A percentile compares a stretch with the other conserved stretches of the same genome.
These are phyloP conservation scores for Neltuma alba DNA, from an alignment of 306 rosid species.

Conservation along the genomic window DNA sequence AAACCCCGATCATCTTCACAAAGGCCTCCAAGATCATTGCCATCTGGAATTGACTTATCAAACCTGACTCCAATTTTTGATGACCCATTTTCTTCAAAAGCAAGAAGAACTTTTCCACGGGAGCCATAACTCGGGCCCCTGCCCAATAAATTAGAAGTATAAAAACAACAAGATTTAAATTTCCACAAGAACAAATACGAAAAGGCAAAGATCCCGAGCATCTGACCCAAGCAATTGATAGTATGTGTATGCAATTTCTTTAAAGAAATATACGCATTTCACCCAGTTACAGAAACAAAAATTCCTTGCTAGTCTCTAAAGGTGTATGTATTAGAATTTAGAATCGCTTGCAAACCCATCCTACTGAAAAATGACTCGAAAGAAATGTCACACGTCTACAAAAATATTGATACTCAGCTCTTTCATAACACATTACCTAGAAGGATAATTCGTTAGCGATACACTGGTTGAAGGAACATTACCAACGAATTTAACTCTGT, in stretches of 20 bases:
- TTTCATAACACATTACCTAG: constrained; percentile 56
- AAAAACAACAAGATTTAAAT: constrained; percentile 20
- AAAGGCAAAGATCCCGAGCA: neutral
- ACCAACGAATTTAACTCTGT: constrained; percentile 87
- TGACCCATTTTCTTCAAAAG: constrained; percentile 85
- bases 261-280: neutral
- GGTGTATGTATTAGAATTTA: neutral
- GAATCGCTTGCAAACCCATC: neutral
- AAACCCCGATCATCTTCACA: constrained; percentile 91
- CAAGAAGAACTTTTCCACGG: constrained; percentile 84
- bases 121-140: constrained; percentile 93
- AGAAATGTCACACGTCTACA: neutral
- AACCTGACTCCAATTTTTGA: constrained; percentile 98
- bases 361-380: neutral
- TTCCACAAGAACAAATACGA: neutral
- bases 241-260: neutral
- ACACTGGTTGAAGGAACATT: constrained; percentile 50
- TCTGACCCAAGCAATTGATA: neutral
- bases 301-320: neutral
- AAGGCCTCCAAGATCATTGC: constrained; percentile 93
- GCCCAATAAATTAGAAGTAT: constrained; percentile 36
- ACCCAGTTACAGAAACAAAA: neutral
- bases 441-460: constrained; percentile 50
- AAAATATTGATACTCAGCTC: neutral
- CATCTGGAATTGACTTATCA: constrained; percentile 92